Evolutionary conservation across 352 stramenopile species (phyloP).

Genomic region (Globisporangium paroecandrum): DNA sequence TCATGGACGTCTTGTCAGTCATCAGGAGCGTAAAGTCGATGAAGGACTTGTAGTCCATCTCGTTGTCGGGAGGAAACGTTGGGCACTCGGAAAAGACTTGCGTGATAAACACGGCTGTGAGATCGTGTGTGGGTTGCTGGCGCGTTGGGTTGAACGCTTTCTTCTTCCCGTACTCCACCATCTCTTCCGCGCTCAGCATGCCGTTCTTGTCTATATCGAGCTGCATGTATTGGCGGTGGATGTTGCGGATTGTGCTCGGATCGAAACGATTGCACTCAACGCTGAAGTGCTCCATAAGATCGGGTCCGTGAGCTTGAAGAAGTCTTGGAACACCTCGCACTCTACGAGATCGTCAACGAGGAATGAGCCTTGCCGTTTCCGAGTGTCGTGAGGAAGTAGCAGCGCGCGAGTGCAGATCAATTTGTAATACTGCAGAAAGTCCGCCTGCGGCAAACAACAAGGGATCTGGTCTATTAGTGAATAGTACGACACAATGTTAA

Average conservation of each 20-base stretch:
- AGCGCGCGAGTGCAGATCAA: conserved; percentile 56
- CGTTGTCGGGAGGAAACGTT: conserved; percentile 38
- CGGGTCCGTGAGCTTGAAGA: conserved; percentile 38
- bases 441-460: conserved; percentile 14
- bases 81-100: conserved; percentile 54
- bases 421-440: conserved; percentile 56
- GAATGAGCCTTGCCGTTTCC: conserved; percentile 21
- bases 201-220: conserved; percentile 62
- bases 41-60: conserved; percentile 65
- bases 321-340: conserved; percentile 35
- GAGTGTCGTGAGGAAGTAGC: conserved; percentile 45
- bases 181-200: conserved; percentile 43
- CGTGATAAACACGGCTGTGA: conserved; percentile 47
- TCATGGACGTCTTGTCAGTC: conserved; percentile 32
- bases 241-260: conserved; percentile 27
- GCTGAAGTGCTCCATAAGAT: conserved; percentile 30
- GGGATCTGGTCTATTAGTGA: background rate
- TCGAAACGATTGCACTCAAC: conserved; percentile 30
- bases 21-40: conserved; percentile 61
- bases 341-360: conserved; percentile 37
- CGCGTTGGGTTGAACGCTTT: conserved; percentile 54
- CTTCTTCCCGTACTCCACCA: conserved; percentile 62
- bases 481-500: background rate
- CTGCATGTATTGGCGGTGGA: conserved; percentile 62
- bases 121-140: conserved; percentile 47